These are phyloP conservation scores for Patellaria atrata DNA, from an alignment of 495 filamentous ascomycete genomes.

Conservation along the genomic window DNA sequence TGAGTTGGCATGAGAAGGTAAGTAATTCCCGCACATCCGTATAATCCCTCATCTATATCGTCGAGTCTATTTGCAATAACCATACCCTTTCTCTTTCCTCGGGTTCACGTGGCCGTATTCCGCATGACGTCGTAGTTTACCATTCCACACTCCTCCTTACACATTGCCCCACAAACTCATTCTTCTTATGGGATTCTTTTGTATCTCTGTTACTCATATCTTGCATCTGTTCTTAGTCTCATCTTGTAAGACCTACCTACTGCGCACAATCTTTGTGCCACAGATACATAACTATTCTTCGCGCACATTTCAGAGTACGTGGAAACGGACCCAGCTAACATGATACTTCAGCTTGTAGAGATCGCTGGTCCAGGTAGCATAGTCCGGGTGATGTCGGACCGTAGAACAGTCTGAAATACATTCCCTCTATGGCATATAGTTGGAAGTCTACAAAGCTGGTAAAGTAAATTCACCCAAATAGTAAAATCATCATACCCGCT, in stretches of 20 bases:
- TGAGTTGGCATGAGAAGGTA: conserved; percentile 90
- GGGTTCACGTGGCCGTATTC: background rate
- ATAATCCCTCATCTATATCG: background rate
- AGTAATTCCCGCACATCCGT: conserved; percentile 1
- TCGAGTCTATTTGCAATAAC: background rate
- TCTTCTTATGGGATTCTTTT: too few relatives aligned
- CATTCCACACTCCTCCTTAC: too few relatives aligned
- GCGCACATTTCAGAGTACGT: too few relatives aligned
- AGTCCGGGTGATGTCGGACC: conserved; percentile 82
- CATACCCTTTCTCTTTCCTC: background rate
- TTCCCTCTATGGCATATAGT: too few relatives aligned
- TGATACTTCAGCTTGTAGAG: conserved; percentile 48
- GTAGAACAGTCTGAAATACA: conserved; percentile 76
- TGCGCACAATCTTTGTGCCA: too few relatives aligned
- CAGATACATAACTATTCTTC: background rate
- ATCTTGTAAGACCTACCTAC: too few relatives aligned
- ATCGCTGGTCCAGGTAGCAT: conserved; percentile 77
- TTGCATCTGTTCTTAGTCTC: too few relatives aligned
- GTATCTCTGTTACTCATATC: too few relatives aligned
- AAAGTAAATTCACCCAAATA: too few relatives aligned
- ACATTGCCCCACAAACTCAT: too few relatives aligned
- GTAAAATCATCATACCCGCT: too few relatives aligned
- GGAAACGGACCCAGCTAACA: background rate
- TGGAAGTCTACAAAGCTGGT: too few relatives aligned
- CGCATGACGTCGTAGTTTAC: background rate